These are phyloP conservation scores for Gloeostereum incarnatum DNA, from an alignment of 768 basidiomycete species.

Conservation along the genomic window DNA sequence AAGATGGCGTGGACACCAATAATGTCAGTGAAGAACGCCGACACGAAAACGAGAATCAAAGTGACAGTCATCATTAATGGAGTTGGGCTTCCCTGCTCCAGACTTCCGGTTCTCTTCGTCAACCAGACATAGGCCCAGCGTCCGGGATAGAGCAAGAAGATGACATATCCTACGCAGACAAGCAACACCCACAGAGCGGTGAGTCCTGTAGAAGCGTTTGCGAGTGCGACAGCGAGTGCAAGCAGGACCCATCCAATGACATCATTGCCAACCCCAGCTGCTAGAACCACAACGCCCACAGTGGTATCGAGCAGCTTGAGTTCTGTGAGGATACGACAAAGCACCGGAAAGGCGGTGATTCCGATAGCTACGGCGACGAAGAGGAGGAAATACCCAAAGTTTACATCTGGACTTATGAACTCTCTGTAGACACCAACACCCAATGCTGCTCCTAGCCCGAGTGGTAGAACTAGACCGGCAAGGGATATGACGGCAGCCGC, in stretches of 20 bases:
- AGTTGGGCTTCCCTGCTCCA: conserved; percentile 67
- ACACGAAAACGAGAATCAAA: conserved; percentile 61
- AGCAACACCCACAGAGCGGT: conserved; percentile 77
- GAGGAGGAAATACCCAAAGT: conserved; percentile 76
- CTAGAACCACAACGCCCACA: conserved; percentile 76
- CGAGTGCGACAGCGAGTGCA: conserved; percentile 75
- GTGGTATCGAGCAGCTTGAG: conserved; percentile 74
- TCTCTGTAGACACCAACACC: conserved; percentile 69
- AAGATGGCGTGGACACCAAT: conserved; percentile 74
- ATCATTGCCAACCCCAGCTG: conserved; percentile 77
- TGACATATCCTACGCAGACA: conserved; percentile 50
- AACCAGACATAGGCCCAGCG: conserved; percentile 60
- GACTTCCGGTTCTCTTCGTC: conserved; percentile 54
- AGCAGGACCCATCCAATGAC: conserved; percentile 78
- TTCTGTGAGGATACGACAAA: conserved; percentile 80
- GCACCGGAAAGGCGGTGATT: conserved; percentile 76
- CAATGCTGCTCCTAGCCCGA: conserved; percentile 70
- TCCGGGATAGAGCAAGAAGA: conserved; percentile 60
- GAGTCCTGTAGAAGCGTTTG: conserved; percentile 66
- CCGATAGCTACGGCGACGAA: conserved; percentile 80
- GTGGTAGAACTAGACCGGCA: conserved; percentile 66
- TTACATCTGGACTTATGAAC: conserved; percentile 47
- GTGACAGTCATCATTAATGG: conserved; percentile 73
- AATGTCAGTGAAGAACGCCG: conserved; percentile 80
- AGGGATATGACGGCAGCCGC: conserved; percentile 51